phyloP scores from a whole-genome alignment of 1,284 basidiomycete species.

The Porphyrellus sp. region DNA sequence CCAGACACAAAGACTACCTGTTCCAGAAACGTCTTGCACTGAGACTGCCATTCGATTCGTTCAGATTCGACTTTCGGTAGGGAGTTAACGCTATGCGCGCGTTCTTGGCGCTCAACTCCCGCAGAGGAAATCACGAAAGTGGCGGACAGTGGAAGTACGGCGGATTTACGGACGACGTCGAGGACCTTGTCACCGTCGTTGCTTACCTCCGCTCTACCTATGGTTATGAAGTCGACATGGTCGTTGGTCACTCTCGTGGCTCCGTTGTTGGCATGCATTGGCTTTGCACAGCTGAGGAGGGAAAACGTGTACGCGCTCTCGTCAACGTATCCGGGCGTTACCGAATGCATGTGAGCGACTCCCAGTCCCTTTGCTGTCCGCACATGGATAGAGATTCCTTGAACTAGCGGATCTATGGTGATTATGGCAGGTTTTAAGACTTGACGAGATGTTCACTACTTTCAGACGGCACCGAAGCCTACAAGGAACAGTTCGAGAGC shows the following conservation, averaged over 20 bases:
- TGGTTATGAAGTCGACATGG: conserved; percentile 63
- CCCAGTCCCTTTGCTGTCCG: conserved; percentile 2
- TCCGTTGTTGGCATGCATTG: conserved; percentile 63
- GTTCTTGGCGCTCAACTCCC: conserved; percentile 2
- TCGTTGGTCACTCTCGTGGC: conserved; percentile 75
- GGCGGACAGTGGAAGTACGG: conserved; percentile 61
- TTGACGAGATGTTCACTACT: conserved; percentile 4
- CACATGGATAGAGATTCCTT: conserved; percentile 8
- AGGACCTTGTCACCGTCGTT: conserved; percentile 65
- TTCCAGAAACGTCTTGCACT: conserved; percentile 73
- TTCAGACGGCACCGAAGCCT: conserved; percentile 36
- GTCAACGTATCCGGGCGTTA: conserved; percentile 74
- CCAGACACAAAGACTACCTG: conserved; percentile 79
- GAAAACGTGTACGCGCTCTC: conserved; percentile 50
- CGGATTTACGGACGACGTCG: conserved; percentile 54
- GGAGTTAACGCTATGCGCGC: conserved; percentile 21
- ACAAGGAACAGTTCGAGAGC: conserved; percentile 47
- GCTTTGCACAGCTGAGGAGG: conserved; percentile 60
- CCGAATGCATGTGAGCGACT: conserved; percentile 61
- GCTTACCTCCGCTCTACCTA: conserved; percentile 52
- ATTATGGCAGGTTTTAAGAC: not conserved
- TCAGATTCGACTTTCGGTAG: conserved; percentile 82
- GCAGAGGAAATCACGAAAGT: conserved; percentile 73
- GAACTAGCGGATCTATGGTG: conserved; percentile 48
- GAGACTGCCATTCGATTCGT: conserved; percentile 71